phyloP scores from a whole-genome alignment of 306 rosid species.

The Ceratonia siliqua region DNA sequence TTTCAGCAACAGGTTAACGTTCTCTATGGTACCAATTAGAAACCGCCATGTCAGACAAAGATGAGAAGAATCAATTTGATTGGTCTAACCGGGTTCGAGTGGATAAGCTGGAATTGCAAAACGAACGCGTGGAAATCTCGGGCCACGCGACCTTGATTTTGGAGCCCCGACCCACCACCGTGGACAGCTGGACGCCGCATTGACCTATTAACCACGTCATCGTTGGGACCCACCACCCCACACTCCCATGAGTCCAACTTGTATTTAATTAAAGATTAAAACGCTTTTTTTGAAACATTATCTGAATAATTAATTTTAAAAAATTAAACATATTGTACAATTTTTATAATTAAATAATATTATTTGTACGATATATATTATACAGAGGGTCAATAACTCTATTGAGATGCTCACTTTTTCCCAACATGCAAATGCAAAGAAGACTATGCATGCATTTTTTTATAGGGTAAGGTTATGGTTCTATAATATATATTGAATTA shows the following conservation, averaged over 20 bases:
- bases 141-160: conserved; percentile 9
- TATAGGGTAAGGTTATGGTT: too few relatives aligned
- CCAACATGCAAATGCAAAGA: too few relatives aligned
- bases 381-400: too few relatives aligned
- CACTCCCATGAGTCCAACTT: background rate
- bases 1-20: background rate
- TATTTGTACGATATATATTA: too few relatives aligned
- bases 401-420: too few relatives aligned
- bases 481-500: too few relatives aligned
- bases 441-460: too few relatives aligned
- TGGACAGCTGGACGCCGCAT: conserved; percentile 40
- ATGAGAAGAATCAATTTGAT: background rate
- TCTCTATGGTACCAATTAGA: rapidly evolving
- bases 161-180: conserved; percentile 28
- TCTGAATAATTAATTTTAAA: too few relatives aligned
- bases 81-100: background rate
- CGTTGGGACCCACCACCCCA: conserved; percentile 6
- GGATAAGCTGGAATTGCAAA: conserved; percentile 12
- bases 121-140: conserved; percentile 15
- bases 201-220: conserved; percentile 25
- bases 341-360: too few relatives aligned
- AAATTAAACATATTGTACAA: too few relatives aligned
- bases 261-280: background rate
- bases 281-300: too few relatives aligned
- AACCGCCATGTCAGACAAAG: background rate